Conservation (phyloP, 306 rosid genomes). For the Lagenaria siceraria region DNA sequence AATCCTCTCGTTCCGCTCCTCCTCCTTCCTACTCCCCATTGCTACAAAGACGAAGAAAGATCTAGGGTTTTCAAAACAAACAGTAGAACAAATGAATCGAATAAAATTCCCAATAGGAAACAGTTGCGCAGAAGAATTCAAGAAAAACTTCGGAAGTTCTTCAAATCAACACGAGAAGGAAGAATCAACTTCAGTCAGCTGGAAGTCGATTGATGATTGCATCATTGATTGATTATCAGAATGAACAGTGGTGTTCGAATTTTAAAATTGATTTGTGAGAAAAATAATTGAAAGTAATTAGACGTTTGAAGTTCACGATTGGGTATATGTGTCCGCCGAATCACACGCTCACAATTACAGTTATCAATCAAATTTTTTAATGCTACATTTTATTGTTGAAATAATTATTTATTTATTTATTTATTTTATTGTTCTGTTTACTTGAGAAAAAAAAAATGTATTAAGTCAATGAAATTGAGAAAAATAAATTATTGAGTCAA, state of each 20-base stretch:
- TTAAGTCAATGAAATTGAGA: background rate
- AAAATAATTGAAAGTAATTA: background rate
- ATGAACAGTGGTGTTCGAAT: background rate
- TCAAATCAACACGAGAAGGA: background rate
- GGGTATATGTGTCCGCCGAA: background rate
- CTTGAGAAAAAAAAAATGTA: background rate
- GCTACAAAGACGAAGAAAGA: background rate
- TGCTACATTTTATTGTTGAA: background rate
- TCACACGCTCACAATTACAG: background rate
- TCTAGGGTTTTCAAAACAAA: background rate
- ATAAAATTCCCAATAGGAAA: background rate
- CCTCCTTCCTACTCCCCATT: conserved; percentile 68
- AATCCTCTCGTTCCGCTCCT: conserved; percentile 75
- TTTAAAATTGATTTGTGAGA: background rate
- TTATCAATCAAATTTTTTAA: background rate
- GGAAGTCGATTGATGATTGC: background rate
- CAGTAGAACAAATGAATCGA: background rate
- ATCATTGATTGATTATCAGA: background rate
- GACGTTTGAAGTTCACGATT: background rate
- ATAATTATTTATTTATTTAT: background rate
- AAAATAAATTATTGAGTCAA: background rate
- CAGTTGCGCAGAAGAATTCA: background rate
- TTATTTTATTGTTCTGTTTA: background rate
- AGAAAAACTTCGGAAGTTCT: background rate
- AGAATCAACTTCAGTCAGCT: conserved; percentile 4